phyloP scores from a whole-genome alignment of 768 basidiomycete species.

The Pleurotus citrinopileatus region DNA sequence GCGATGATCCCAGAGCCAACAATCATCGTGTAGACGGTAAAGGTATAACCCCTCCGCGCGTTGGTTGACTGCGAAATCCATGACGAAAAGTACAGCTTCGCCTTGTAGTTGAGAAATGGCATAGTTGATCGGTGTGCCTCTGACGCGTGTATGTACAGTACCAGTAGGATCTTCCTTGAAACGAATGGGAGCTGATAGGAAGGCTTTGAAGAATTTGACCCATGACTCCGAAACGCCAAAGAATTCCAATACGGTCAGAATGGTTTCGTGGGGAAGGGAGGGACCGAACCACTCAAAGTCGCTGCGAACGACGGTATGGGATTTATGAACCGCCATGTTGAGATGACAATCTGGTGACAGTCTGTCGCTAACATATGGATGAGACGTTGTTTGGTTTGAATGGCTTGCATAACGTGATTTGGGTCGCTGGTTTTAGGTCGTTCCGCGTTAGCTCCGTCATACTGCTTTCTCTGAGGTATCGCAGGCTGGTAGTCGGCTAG shows the following conservation, averaged over 20 bases:
- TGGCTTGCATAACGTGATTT: constrained; percentile 11
- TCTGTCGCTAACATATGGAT: constrained; percentile 40
- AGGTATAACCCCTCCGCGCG: constrained; percentile 38
- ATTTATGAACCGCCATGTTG: constrained; percentile 30
- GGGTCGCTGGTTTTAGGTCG: constrained; percentile 9
- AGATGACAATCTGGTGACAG: constrained; percentile 36
- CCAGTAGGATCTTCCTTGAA: constrained; percentile 26
- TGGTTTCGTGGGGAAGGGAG: constrained; percentile 39
- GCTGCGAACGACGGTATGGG: constrained; percentile 34
- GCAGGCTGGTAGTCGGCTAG: constrained; percentile 12
- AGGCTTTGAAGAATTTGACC: constrained; percentile 30
- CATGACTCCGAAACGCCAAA: constrained; percentile 35
- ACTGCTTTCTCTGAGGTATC: constrained; percentile 2
- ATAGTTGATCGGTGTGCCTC: constrained; percentile 43
- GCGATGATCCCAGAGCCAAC: constrained; percentile 40
- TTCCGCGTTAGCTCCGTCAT: constrained; percentile 23
- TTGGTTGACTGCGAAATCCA: constrained; percentile 49
- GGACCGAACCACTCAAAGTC: constrained; percentile 44
- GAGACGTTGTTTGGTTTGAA: constrained; percentile 34
- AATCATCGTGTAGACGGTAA: constrained; percentile 44
- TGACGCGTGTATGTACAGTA: constrained; percentile 29
- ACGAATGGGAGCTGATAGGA: constrained; percentile 29
- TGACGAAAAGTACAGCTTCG: constrained; percentile 38
- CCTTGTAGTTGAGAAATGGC: constrained; percentile 38
- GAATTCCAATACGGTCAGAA: constrained; percentile 35